A percentile compares a stretch with the other conserved stretches of the same genome.
phyloP scores from a whole-genome alignment of 495 filamentous ascomycete genomes.

The Niebla homalea region DNA sequence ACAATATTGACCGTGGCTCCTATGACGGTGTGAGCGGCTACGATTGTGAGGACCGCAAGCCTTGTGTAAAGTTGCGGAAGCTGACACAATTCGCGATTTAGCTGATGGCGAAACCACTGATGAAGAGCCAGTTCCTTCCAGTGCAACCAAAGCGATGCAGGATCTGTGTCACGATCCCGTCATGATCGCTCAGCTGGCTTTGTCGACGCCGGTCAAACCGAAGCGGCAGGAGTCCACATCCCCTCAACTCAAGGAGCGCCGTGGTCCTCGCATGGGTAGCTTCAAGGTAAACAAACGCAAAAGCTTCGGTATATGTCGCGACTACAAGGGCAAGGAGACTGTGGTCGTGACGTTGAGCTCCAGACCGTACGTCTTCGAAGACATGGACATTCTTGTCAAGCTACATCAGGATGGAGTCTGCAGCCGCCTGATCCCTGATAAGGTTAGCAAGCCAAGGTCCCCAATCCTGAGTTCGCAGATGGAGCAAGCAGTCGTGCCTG shows the following conservation, averaged over 20 bases:
- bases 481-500: neutral
- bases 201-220: conserved; percentile 18
- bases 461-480: neutral
- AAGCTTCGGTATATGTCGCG: too few relatives aligned
- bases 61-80: conserved; percentile 24
- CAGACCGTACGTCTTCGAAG: too few relatives aligned
- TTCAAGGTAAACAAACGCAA: conserved; percentile 34
- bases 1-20: conserved; percentile 35
- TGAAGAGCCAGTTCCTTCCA: conserved; percentile 54
- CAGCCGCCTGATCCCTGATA: neutral
- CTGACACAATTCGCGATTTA: conserved; percentile 41
- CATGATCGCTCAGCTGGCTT: conserved; percentile 28
- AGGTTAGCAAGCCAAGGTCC: neutral
- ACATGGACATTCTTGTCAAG: too few relatives aligned
- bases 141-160: conserved; percentile 39
- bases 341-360: too few relatives aligned
- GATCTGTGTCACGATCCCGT: conserved; percentile 44
- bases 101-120: conserved; percentile 81
- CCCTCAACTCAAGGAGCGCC: conserved; percentile 34
- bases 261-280: conserved; percentile 43
- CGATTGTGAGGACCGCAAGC: conserved; percentile 47
- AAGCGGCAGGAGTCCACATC: conserved; percentile 25
- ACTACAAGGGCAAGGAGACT: too few relatives aligned
- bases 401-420: neutral
- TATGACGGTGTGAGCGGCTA: conserved; percentile 57